Evolutionary conservation across 805 yeast genomes (phyloP).

Genomic region (Candida boleticola): DNA sequence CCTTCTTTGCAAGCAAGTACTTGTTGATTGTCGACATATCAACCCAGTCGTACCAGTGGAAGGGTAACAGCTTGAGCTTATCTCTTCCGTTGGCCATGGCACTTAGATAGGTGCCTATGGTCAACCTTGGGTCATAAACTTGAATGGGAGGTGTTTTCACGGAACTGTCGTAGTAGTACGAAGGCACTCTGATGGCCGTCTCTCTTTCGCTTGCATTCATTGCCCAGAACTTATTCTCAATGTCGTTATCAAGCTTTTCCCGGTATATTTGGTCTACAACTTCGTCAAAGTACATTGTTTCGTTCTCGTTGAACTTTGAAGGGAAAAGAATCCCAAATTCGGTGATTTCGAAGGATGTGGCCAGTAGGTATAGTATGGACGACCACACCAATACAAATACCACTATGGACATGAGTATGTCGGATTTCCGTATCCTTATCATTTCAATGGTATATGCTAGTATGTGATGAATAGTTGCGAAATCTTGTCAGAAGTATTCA

Average conservation of each 20-base stretch:
- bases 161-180: constrained; percentile 9
- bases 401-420: no score
- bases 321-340: neutral
- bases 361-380: neutral
- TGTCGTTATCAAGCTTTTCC: constrained; percentile 16
- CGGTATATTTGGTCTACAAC: constrained; percentile 14
- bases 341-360: neutral
- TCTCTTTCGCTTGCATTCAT: constrained; percentile 12
- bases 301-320: neutral
- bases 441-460: no score
- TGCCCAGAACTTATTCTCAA: constrained; percentile 25
- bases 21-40: constrained; percentile 44
- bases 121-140: constrained; percentile 32
- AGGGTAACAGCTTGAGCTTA: constrained; percentile 24
- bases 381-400: neutral
- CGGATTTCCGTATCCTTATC: no score
- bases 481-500: no score
- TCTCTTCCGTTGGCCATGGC: constrained; percentile 10
- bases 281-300: neutral
- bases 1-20: constrained; percentile 20
- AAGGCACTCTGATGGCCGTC: constrained; percentile 12
- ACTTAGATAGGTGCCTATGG: constrained; percentile 22
- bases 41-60: constrained; percentile 59
- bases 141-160: constrained; percentile 19
- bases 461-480: no score